Evolutionary conservation across 1,284 basidiomycete genomes (phyloP).

Genomic region (Pascua guehoae): DNA sequence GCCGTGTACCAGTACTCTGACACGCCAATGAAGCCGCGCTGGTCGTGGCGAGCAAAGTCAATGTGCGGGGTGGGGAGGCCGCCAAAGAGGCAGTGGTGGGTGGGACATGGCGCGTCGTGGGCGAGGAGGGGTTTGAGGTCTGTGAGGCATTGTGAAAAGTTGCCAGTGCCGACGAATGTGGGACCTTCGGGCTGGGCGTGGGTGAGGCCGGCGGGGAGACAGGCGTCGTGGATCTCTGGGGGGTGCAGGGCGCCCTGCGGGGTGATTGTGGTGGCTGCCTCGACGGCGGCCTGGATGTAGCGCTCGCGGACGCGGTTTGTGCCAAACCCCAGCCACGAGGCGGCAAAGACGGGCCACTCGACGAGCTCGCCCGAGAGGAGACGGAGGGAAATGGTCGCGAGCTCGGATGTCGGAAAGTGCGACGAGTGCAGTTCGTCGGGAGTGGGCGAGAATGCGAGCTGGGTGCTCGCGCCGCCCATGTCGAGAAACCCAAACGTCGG

Average conservation of each 20-base stretch:
- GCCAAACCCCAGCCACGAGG: constrained; percentile 97
- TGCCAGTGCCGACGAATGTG: constrained; percentile 79
- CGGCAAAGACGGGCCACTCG: constrained; percentile 90
- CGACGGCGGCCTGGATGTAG: constrained; percentile 69
- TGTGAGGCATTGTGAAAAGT: constrained; percentile 77
- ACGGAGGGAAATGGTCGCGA: constrained; percentile 77
- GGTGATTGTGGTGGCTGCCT: constrained; percentile 15
- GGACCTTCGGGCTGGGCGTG: constrained; percentile 56
- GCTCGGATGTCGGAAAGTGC: constrained; percentile 53
- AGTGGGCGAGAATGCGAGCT: constrained; percentile 84
- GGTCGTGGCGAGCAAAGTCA: constrained; percentile 74
- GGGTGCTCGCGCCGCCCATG: constrained; percentile 98
- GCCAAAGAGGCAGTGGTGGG: constrained; percentile 89
- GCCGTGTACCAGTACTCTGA: constrained; percentile 99
- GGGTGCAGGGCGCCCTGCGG: neutral
- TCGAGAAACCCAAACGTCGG: constrained; percentile 97
- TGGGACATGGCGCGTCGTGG: constrained; percentile 75
- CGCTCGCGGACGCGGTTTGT: constrained; percentile 93
- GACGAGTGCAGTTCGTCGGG: constrained; percentile 56
- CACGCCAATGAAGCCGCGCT: constrained; percentile 84
- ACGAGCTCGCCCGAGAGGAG: constrained; percentile 82
- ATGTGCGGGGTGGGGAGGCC: constrained; percentile 84
- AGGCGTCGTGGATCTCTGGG: constrained; percentile 62
- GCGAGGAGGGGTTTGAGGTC: constrained; percentile 76
- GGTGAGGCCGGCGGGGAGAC: constrained; percentile 73